phyloP scores from a whole-genome alignment of 176 grass and related monocot genomes.

The Thalia dealbata region DNA sequence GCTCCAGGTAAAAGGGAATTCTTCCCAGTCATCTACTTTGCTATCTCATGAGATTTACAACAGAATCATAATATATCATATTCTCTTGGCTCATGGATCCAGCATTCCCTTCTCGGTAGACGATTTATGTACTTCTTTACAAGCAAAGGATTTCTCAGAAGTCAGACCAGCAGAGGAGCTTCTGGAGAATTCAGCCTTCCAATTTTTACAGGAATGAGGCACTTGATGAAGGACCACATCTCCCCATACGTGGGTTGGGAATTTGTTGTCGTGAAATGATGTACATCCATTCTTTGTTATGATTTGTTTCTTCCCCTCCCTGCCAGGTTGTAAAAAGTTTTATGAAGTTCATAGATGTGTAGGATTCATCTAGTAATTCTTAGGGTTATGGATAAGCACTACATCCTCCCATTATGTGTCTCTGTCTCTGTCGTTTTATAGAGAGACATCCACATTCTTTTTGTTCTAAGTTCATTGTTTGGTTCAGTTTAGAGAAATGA shows the following conservation, averaged over 20 bases:
- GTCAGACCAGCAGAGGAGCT: conserved; percentile 79
- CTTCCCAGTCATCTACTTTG: neutral
- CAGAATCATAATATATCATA: neutral
- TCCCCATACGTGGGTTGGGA: neutral
- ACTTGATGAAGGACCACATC: neutral
- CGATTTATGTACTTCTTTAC: conserved; percentile 78
- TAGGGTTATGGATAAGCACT: neutral
- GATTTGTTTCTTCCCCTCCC: neutral
- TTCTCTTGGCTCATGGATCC: conserved; percentile 2
- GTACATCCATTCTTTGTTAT: conserved; percentile 1
- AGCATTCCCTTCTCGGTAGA: conserved; percentile 97
- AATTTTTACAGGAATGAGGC: conserved; percentile 99
- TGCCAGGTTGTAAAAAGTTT: neutral
- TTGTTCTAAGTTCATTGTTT: neutral
- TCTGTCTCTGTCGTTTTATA: neutral
- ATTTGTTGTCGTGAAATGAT: neutral
- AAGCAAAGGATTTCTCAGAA: conserved; percentile 79
- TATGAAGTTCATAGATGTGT: neutral
- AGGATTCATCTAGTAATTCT: neutral
- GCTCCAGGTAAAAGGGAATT: conserved; percentile 12
- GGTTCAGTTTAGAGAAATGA: neutral
- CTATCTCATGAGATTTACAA: neutral
- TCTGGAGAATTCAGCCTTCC: conserved; percentile 78
- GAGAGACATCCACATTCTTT: neutral
- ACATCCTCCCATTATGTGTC: neutral